These are phyloP conservation scores for Cercospora citrullina DNA, from an alignment of 2,329 filamentous ascomycete genomes.

Conservation along the genomic window DNA sequence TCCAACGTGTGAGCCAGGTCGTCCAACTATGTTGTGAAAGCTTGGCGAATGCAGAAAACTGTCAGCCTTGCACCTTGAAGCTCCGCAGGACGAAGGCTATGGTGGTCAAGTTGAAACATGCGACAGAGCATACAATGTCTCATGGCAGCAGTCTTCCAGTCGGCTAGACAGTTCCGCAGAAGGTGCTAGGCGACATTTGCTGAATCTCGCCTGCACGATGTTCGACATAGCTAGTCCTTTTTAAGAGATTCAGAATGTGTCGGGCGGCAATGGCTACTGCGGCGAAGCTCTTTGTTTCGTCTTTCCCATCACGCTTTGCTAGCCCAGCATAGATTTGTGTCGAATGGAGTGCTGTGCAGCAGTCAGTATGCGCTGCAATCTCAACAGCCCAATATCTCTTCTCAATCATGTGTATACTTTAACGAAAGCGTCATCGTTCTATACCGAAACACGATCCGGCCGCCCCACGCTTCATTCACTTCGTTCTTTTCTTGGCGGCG, in stretches of 20 bases:
- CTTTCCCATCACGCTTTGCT: not conserved
- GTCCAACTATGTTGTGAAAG: not conserved
- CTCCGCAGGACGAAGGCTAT: not conserved
- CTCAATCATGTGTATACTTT: not conserved
- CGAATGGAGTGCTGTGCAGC: not conserved
- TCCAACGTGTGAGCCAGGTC: not conserved
- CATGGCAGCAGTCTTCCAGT: not conserved
- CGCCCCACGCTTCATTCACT: not conserved
- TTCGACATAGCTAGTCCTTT: not conserved
- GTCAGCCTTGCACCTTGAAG: not conserved
- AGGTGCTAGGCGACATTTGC: not conserved
- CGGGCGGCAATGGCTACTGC: too few species aligned
- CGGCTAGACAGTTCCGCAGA: not conserved
- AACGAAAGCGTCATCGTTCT: not conserved
- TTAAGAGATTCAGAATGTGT: too few species aligned
- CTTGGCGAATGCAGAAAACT: not conserved
- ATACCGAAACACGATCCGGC: not conserved
- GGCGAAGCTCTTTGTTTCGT: not conserved
- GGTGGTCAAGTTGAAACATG: not conserved
- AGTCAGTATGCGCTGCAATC: not conserved
- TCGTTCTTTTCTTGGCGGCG: not conserved
- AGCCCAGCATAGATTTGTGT: not conserved
- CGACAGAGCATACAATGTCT: not conserved
- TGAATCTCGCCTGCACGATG: not conserved
- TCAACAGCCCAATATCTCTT: not conserved